phyloP scores from a whole-genome alignment of 2,329 filamentous ascomycete species.

The Cladophialophora bantiana region DNA sequence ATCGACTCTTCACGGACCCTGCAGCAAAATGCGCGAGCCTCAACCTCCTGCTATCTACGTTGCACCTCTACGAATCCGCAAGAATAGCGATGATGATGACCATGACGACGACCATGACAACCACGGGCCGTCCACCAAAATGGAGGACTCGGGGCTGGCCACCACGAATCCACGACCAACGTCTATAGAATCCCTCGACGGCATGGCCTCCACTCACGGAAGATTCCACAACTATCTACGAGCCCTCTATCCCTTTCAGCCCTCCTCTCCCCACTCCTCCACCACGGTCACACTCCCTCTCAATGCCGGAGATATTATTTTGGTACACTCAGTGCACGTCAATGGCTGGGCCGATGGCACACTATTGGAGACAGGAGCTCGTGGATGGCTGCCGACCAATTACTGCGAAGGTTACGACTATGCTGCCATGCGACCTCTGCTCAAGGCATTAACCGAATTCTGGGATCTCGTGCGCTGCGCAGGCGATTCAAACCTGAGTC shows the following conservation, averaged over 20 bases:
- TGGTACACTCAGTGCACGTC: conserved; percentile 95
- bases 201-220: conserved; percentile 59
- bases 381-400: conserved; percentile 97
- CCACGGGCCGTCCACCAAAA: conserved; percentile 37
- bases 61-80: conserved; percentile 41
- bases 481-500: conserved; percentile 74
- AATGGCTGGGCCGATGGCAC: conserved; percentile 99
- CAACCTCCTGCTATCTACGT: conserved; percentile 40
- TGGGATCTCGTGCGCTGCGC: conserved; percentile 89
- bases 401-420: conserved; percentile 97
- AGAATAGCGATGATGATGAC: conserved; percentile 28
- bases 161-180: conserved; percentile 14
- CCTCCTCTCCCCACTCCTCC: conserved; percentile 76
- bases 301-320: conserved; percentile 86
- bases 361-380: conserved; percentile 79
- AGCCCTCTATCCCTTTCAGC: conserved; percentile 91
- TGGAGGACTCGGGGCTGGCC: conserved; percentile 10
- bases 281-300: conserved; percentile 88
- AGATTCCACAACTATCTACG: conserved; percentile 94
- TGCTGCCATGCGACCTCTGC: conserved; percentile 79
- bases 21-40: conserved; percentile 32
- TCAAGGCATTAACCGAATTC: conserved; percentile 87
- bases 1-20: conserved; percentile 3
- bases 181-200: conserved; percentile 48
- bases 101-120: conserved; percentile 16